Conservation (phyloP, 2,329 filamentous ascomycete species). For the Tolypocladium ovalisporum region DNA sequence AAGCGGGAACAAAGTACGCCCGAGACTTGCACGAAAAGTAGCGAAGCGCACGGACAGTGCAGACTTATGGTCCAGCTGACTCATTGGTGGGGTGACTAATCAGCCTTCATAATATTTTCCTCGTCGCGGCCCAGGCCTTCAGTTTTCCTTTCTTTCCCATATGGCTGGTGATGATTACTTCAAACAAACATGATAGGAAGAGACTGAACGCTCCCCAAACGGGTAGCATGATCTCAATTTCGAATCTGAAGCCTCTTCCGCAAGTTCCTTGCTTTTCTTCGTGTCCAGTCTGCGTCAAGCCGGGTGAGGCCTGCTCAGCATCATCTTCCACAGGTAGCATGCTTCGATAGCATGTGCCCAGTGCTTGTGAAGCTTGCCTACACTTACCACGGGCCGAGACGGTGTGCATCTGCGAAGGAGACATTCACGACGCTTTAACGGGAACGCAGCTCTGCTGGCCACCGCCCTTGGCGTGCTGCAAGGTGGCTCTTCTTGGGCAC, state of each 20-base stretch:
- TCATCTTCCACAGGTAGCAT: neutral
- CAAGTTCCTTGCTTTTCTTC: neutral
- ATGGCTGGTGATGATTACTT: conserved; percentile 51
- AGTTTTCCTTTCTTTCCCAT: conserved; percentile 14
- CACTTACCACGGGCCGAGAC: neutral
- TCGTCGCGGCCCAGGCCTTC: neutral
- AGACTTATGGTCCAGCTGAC: neutral
- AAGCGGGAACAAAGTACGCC: neutral
- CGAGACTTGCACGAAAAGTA: conserved; percentile 2
- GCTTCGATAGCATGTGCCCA: neutral
- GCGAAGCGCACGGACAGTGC: neutral
- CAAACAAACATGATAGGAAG: conserved; percentile 55
- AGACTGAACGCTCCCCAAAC: conserved; percentile 46
- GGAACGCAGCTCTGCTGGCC: neutral
- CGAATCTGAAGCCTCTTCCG: conserved; percentile 46
- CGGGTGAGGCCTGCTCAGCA: no score
- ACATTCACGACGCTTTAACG: neutral
- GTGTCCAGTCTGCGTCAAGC: neutral
- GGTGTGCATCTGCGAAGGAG: neutral
- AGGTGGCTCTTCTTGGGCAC: neutral
- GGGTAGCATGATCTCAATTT: conserved; percentile 51
- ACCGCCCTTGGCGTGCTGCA: neutral
- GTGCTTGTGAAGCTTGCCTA: neutral
- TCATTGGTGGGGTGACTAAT: neutral
- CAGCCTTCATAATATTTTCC: neutral